phyloP scores from a whole-genome alignment of 495 filamentous ascomycete species.

The Ascodesmis nigricans region DNA sequence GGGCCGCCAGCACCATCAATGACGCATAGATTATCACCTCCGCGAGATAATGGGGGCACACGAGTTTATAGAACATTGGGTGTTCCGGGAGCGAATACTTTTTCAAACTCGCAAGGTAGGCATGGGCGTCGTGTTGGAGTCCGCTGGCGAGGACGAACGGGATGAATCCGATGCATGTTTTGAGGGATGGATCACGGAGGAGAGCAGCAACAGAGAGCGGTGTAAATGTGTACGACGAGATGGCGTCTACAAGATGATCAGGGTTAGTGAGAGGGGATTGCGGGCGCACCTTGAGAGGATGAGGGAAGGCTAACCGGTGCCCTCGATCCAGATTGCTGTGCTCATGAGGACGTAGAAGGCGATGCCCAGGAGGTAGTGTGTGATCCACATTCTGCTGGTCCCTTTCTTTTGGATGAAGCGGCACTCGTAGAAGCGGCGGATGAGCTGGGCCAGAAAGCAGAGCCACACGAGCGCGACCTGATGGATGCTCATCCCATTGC shows the following conservation, averaged over 20 bases:
- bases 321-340: conserved; percentile 71
- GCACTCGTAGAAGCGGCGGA: conserved; percentile 53
- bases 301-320: conserved; percentile 34
- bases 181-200: conserved; percentile 28
- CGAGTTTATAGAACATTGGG: conserved; percentile 34
- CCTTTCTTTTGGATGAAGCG: conserved; percentile 34
- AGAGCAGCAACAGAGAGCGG: conserved; percentile 9
- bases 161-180: conserved; percentile 36
- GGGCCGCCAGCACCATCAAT: conserved; percentile 54
- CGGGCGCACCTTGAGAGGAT: too few species aligned
- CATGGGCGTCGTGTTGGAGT: conserved; percentile 62
- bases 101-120: conserved; percentile 53
- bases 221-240: conserved; percentile 14
- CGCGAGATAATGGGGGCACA: conserved; percentile 82
- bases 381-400: conserved; percentile 56
- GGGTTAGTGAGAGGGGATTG: conserved; percentile 2
- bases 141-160: conserved; percentile 54
- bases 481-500: conserved; percentile 31
- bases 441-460: conserved; percentile 52
- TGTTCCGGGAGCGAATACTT: conserved; percentile 65
- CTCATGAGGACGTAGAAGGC: conserved; percentile 51
- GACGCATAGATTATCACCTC: conserved; percentile 69
- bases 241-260: conserved; percentile 15
- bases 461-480: conserved; percentile 48
- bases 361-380: conserved; percentile 59